phyloP scores from a whole-genome alignment of 176 grass and related monocot species.

The Lolium multiflorum region DNA sequence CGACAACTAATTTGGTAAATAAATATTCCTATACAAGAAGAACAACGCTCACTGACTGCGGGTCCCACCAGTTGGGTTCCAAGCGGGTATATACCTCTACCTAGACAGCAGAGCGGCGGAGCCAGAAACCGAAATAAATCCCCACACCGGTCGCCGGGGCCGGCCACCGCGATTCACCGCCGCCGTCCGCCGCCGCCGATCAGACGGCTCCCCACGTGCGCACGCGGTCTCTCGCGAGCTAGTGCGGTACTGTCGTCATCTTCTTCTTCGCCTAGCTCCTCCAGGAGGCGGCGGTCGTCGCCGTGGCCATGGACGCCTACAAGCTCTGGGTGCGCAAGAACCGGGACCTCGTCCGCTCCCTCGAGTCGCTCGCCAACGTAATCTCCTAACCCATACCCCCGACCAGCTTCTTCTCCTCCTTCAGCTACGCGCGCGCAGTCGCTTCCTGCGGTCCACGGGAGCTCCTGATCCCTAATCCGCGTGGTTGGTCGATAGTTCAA shows the following conservation, averaged over 20 bases:
- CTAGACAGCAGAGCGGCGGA: not conserved
- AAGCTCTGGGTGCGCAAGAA: constrained; percentile 92
- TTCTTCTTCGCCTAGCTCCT: not conserved
- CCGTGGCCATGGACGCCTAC: constrained; percentile 81
- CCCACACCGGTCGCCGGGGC: constrained; percentile 23
- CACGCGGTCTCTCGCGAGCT: not conserved
- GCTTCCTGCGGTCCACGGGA: not conserved
- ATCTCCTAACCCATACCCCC: not conserved
- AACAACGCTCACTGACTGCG: not conserved
- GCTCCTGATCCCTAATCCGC: not conserved
- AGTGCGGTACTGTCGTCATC: not conserved
- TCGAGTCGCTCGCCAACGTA: constrained; percentile 97
- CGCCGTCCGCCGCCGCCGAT: constrained; percentile 19
- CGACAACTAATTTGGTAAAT: no score
- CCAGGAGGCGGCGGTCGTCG: not conserved
- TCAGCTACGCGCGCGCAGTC: not conserved
- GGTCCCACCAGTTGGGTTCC: not conserved
- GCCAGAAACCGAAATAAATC: constrained; percentile 1
- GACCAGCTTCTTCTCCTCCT: not conserved
- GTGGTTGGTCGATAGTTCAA: not conserved
- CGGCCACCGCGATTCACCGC: constrained; percentile 40
- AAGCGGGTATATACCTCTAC: not conserved
- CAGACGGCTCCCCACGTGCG: not conserved
- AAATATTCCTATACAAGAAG: not conserved
- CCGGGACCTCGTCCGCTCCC: constrained; percentile 85